A percentile compares a stretch with the other conserved stretches of the same genome.
Conservation (phyloP, 2,329 filamentous ascomycete species). For the Arthrobotrys pseudoclavata region DNA sequence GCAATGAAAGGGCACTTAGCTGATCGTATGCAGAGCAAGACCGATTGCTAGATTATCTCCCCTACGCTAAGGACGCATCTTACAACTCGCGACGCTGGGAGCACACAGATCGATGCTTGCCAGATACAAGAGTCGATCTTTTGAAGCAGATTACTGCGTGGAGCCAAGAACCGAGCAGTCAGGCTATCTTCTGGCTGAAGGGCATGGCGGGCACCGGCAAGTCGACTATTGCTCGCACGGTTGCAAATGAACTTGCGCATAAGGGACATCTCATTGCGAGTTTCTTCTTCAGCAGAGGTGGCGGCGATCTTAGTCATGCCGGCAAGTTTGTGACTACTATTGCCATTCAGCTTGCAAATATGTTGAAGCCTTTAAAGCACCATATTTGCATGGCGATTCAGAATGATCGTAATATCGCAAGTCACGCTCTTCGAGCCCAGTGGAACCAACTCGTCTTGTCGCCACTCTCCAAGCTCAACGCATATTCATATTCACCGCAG, state of each 20-base stretch:
- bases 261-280: constrained; percentile 64
- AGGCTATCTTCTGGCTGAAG: constrained; percentile 63
- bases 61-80: no score
- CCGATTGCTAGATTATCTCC: no score
- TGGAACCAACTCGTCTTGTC: constrained; percentile 62
- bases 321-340: not conserved
- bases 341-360: not conserved
- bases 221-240: constrained; percentile 65
- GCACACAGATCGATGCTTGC: no score
- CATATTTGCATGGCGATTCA: constrained; percentile 20
- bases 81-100: no score
- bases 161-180: not conserved
- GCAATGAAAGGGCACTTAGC: no score
- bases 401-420: constrained; percentile 67
- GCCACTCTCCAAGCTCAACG: not conserved
- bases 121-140: constrained; percentile 61
- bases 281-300: constrained; percentile 63
- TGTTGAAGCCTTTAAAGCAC: not conserved
- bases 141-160: constrained; percentile 55
- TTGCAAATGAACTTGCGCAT: constrained; percentile 64
- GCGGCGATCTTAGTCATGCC: not conserved
- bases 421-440: not conserved
- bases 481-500: not conserved
- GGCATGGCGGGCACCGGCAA: constrained; percentile 62
- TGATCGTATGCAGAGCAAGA: no score